Conservation (phyloP, 75 land plant species). For the Larix kaempferi region DNA sequence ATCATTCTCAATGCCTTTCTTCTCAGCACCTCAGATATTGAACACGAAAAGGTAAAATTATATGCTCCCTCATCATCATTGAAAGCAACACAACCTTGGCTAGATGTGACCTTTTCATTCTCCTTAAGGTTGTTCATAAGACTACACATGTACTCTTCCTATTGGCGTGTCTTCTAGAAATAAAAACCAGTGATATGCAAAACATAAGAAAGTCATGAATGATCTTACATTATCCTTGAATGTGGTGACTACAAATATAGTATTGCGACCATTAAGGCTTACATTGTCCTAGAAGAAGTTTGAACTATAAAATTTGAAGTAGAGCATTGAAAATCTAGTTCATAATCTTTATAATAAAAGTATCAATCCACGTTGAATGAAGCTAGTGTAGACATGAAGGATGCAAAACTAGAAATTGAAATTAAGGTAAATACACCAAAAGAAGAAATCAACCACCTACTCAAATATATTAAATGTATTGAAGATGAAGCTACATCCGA, state of each 20-base stretch:
- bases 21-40: too few relatives aligned
- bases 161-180: too few relatives aligned
- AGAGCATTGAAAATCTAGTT: slow-evolving; percentile 28
- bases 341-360: slow-evolving; percentile 39
- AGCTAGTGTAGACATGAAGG: slow-evolving; percentile 34
- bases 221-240: slow-evolving; percentile 46
- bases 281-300: slow-evolving; percentile 24
- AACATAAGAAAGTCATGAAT: slow-evolving; percentile 55
- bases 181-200: not conserved
- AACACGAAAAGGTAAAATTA: too few relatives aligned
- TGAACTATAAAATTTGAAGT: slow-evolving; percentile 25
- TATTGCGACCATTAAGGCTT: slow-evolving; percentile 33
- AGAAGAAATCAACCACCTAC: slow-evolving; percentile 15
- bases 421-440: slow-evolving; percentile 23
- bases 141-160: too few relatives aligned
- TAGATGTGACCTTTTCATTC: too few relatives aligned
- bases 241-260: slow-evolving; percentile 44
- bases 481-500: slow-evolving; percentile 24
- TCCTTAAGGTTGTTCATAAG: too few relatives aligned
- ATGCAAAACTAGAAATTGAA: slow-evolving; percentile 24
- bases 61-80: too few relatives aligned
- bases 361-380: slow-evolving; percentile 45
- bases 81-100: too few relatives aligned
- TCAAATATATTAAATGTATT: slow-evolving; percentile 11
- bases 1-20: too few relatives aligned